Base-by-base conservation (phyloP, 2,329 filamentous ascomycete species). In the Aspergillus arachidicola region DNA sequence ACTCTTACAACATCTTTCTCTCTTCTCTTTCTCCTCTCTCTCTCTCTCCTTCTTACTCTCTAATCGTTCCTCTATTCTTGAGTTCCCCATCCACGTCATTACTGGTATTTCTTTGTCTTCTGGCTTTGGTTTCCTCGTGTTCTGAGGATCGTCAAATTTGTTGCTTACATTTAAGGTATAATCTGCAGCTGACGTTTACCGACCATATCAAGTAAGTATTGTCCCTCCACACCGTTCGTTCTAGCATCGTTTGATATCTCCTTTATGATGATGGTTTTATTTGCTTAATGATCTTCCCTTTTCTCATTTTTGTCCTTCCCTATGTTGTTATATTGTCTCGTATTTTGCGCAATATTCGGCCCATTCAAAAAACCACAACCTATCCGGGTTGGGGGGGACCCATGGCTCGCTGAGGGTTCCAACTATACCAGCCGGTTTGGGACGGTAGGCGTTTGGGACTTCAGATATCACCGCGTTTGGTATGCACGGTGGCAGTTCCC, bases 101-200 rank as follows among this genome's bases (percentile, higher is more conserved):
- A 28, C 50, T 55, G 28, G 56, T 57, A 56, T 16, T 58, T 45
- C 51, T 59, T 45, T 38, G 10, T 58, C 48, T 50, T 60, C 48
- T 30, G 62, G 56, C 58, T 50, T 59, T 34, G 23, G 30, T 41
- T 48, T 54, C 54, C 36, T 57, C 50, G 48, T 69, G 59, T 66
- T 41, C 63, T 57, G 46, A 63, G 57, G 56, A 58, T 61, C 55
- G 59, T 53, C 64, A 60, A 53, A 62, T 51, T 62, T 56, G 41
- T 64, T 61, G 66, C 64, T 70, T 68, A 69, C 67, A 57, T 64
- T 64, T 60, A 48, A 68, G 67, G 72, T 66, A 58, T 69, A 65
- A 60, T 64, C 63, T 66, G 57, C 71, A 80, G 80, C 79, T 66
- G 80, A 82, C 80, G 78, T 81, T 60, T 82, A 82, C 75, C 80